A percentile compares a stretch with the other conserved stretches of the same genome.
Evolutionary conservation across 352 stramenopile species (phyloP).

Genomic region (Phytophthora aleatoria): DNA sequence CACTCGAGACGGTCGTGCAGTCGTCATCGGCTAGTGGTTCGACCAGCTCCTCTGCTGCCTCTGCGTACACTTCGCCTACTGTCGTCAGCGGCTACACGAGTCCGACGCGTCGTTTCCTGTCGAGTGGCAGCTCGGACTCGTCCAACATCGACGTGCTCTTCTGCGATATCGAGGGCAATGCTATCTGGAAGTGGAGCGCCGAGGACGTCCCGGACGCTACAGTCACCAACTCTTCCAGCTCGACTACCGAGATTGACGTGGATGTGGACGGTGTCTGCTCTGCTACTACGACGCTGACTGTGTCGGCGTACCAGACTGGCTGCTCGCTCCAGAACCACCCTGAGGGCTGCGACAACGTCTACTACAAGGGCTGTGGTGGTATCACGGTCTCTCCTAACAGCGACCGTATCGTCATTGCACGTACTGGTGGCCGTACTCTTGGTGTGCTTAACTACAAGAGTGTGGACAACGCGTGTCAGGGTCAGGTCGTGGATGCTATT

Average conservation of each 20-base stretch:
- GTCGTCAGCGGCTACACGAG: slow-evolving; percentile 47
- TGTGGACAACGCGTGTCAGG: slow-evolving; percentile 52
- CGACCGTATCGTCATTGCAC: slow-evolving; percentile 75
- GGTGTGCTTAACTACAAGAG: slow-evolving; percentile 73
- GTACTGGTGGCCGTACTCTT: slow-evolving; percentile 73
- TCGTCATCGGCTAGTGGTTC: slow-evolving; percentile 43
- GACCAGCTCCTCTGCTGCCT: slow-evolving; percentile 19
- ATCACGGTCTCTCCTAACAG: slow-evolving; percentile 68
- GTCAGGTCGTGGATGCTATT: slow-evolving; percentile 79
- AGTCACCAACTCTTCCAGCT: slow-evolving; percentile 40
- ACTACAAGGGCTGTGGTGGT: slow-evolving; percentile 81
- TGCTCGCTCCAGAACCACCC: slow-evolving; percentile 74
- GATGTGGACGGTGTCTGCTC: slow-evolving; percentile 41
- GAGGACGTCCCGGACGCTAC: slow-evolving; percentile 41
- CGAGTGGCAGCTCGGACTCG: slow-evolving; percentile 29
- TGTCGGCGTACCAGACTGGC: slow-evolving; percentile 68
- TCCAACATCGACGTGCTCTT: slow-evolving; percentile 64
- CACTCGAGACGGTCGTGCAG: slow-evolving; percentile 62
- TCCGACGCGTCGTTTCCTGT: slow-evolving; percentile 47
- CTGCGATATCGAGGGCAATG: slow-evolving; percentile 74
- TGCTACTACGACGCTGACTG: slow-evolving; percentile 48
- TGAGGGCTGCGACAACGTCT: slow-evolving; percentile 65
- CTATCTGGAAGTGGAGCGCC: slow-evolving; percentile 78
- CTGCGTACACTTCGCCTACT: slow-evolving; percentile 54
- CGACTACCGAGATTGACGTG: slow-evolving; percentile 43